These are phyloP conservation scores for Ceratobasidium papillatum DNA, from an alignment of 1,284 basidiomycete genomes.

Conservation along the genomic window DNA sequence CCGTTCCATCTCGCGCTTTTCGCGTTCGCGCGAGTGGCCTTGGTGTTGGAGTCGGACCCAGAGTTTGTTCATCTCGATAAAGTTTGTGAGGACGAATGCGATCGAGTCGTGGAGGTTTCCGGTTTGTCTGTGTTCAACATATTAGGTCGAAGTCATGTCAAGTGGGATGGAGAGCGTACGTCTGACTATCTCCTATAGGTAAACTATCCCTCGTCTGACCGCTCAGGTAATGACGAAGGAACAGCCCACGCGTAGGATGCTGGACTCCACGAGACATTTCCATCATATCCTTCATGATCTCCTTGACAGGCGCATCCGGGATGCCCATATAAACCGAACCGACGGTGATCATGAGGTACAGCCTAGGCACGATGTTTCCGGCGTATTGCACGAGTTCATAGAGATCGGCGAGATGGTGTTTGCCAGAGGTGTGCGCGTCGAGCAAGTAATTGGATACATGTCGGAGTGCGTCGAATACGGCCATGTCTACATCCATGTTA, in stretches of 20 bases:
- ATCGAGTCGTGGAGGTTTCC: slow-evolving; percentile 94
- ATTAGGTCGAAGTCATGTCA: slow-evolving; percentile 12
- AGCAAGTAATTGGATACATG: slow-evolving; percentile 94
- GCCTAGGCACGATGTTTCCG: slow-evolving; percentile 90
- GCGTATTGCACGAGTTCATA: slow-evolving; percentile 98
- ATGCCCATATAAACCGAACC: slow-evolving; percentile 98
- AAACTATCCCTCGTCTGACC: slow-evolving; percentile 94
- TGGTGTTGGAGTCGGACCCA: slow-evolving; percentile 97
- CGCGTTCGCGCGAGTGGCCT: slow-evolving; percentile 92
- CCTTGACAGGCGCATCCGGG: slow-evolving; percentile 92
- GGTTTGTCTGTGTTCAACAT: slow-evolving; percentile 63
- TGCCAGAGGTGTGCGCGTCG: slow-evolving; percentile 87
- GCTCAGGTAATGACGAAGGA: slow-evolving; percentile 92
- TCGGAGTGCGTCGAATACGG: slow-evolving; percentile 92
- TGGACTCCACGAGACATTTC: slow-evolving; percentile 96
- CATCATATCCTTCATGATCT: slow-evolving; percentile 99
- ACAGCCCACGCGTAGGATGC: slow-evolving; percentile 91
- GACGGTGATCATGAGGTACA: slow-evolving; percentile 98
- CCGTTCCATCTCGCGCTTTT: slow-evolving; percentile 94
- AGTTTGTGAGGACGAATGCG: slow-evolving; percentile 93
- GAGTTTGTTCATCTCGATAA: slow-evolving; percentile 99
- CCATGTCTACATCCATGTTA: slow-evolving; percentile 75
- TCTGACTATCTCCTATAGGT: slow-evolving; percentile 82
- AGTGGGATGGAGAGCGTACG: slow-evolving; percentile 62
- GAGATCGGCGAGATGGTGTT: slow-evolving; percentile 93